Evolutionary conservation across 2,329 filamentous ascomycete species (phyloP).

Genomic region (Colletotrichum eleusines): DNA sequence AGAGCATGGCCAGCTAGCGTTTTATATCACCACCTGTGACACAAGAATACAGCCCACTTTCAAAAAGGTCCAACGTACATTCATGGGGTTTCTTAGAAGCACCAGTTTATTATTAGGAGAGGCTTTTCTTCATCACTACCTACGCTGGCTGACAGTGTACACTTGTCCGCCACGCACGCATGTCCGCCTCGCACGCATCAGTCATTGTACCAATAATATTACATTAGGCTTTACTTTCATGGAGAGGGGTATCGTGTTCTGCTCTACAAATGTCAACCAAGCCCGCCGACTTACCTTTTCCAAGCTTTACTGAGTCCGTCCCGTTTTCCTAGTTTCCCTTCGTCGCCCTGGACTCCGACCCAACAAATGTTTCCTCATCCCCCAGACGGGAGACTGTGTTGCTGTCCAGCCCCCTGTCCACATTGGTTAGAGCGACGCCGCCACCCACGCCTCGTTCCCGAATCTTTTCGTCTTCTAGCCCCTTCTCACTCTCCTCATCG

Average conservation of each 20-base stretch:
- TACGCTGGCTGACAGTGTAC: too few relatives aligned
- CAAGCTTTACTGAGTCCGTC: not conserved
- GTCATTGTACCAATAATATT: not conserved
- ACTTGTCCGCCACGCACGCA: too few relatives aligned
- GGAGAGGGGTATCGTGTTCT: constrained; percentile 17
- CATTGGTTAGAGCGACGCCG: not conserved
- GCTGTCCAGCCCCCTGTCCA: not conserved
- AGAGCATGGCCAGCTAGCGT: not conserved
- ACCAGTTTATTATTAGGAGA: not conserved
- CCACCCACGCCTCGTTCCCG: not conserved
- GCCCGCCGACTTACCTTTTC: not conserved
- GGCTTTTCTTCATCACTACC: not conserved
- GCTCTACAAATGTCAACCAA: not conserved
- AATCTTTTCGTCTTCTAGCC: not conserved
- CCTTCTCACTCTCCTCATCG: not conserved
- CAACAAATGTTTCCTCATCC: not conserved
- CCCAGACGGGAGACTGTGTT: not conserved
- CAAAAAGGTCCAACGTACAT: not conserved
- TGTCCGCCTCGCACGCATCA: not conserved
- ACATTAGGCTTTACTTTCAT: not conserved
- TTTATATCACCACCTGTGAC: not conserved
- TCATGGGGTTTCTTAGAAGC: not conserved
- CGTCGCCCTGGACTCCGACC: not conserved
- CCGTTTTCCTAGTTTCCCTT: not conserved
- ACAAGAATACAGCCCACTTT: not conserved